Percentiles rank a stretch among this genome's conserved stretches.
Conservation (phyloP, 2,329 filamentous ascomycete species). For the Cladophialophora chaetospira region DNA sequence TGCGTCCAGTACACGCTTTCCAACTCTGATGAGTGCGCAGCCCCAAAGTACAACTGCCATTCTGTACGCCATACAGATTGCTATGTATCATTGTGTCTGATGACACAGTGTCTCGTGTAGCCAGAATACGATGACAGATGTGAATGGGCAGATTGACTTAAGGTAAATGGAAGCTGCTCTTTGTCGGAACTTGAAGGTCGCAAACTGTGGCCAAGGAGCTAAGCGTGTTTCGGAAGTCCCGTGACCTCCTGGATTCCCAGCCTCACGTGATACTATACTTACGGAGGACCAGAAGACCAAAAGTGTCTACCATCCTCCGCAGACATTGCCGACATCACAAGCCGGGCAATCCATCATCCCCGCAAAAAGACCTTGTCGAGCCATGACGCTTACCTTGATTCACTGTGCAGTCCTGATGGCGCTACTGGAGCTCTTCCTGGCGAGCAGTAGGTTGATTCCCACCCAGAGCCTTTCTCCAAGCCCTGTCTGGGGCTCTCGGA, state of each 20-base stretch:
- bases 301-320: too few species aligned
- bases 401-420: background rate
- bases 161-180: background rate
- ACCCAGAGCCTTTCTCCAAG: background rate
- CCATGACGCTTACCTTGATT: background rate
- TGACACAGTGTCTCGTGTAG: too few species aligned
- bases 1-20: too few species aligned
- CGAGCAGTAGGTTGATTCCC: background rate
- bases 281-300: too few species aligned
- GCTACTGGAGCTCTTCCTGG: background rate
- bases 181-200: background rate
- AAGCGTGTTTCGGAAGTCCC: background rate
- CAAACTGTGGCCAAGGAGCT: constrained; percentile 1
- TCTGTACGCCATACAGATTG: too few species aligned
- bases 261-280: background rate
- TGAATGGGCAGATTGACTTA: too few species aligned
- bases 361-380: background rate
- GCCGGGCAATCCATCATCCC: background rate
- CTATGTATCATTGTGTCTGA: too few species aligned
- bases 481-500: background rate
- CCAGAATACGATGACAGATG: too few species aligned
- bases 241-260: background rate
- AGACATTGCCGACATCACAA: constrained; percentile 7
- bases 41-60: too few species aligned
- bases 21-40: too few species aligned